Evolutionary conservation across 2,329 filamentous ascomycete genomes (phyloP).

Genomic region (Elsinoe arachidis): DNA sequence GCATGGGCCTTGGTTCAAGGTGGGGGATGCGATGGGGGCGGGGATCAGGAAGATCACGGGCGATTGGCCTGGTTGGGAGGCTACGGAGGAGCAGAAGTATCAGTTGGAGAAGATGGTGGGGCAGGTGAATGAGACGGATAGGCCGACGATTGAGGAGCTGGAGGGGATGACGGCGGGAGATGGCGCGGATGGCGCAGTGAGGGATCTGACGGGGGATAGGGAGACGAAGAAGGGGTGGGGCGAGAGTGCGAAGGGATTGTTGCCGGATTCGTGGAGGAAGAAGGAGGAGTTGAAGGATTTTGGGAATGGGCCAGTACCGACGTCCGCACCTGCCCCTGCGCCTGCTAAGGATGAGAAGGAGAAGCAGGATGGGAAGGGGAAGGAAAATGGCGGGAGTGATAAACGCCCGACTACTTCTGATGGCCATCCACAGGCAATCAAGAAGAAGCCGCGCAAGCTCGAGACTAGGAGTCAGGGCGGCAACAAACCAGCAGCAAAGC

Average conservation of each 20-base stretch:
- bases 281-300: background rate
- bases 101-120: conserved; percentile 32
- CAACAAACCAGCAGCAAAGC: background rate
- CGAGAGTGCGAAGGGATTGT: background rate
- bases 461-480: background rate
- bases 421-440: background rate
- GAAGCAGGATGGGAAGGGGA: background rate
- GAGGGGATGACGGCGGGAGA: conserved; percentile 27
- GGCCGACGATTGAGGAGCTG: conserved; percentile 26
- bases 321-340: background rate
- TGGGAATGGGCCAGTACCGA: background rate
- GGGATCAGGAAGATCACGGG: conserved; percentile 28
- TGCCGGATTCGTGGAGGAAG: background rate
- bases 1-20: conserved; percentile 28
- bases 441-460: conserved; percentile 5
- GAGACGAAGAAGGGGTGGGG: background rate
- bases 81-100: conserved; percentile 28
- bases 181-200: background rate
- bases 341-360: background rate
- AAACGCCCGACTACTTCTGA: background rate
- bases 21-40: conserved; percentile 30
- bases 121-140: conserved; percentile 28
- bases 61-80: conserved; percentile 30
- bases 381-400: background rate
- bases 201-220: background rate